Base-by-base conservation (phyloP, 345 rosid species). In the Gossypium turneri region DNA sequence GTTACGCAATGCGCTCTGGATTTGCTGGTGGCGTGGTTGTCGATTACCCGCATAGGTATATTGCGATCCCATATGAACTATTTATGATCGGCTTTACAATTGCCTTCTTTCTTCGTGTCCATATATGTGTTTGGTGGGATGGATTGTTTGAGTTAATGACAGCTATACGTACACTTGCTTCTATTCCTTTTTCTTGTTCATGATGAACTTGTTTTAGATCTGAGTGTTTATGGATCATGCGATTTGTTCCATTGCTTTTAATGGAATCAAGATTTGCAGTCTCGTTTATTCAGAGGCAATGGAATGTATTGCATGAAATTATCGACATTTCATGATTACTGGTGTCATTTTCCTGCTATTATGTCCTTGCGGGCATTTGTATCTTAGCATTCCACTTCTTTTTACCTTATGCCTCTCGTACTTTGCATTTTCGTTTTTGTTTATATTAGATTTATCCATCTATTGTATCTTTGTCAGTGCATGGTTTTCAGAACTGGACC, bases 21-120 rank as follows among this genome's bases (percentile, higher is more conserved):
- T 95, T 95, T 81, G 88, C 96, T 38, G 97, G 99, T 59, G 97
- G 98, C 20, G 89, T 95, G 63, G 97, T 95, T 74, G 88, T 93
- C 44, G 98, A 95, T 76, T 95, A 74, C 78, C 99, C 99, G 2
- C 97, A 88, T 82, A 95, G 99, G 98, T 95, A 85, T 73, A 59
- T 65, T 19, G 45, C 20, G 48, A 43, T 58, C 59, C 59, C 44
- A 5, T 38, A n/a, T 19, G 44, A 55, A 52, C 25, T 47, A 17
- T 60, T 63, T 52, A 29, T 9, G 4, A 17, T 8, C 10, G 12
- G 24, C 44, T 27, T 52, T 51, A 51, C 27, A 51, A 17, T 51
- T 69, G 22, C 25, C 58, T 25, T 17, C 4, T 24, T 10, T 9
- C 12, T 51, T 47, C 1, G 20, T 51, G 12, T 51, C 7, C 5